These are phyloP conservation scores for Ilex aquifolium DNA, from an alignment of 257 asterid genomes.

Conservation along the genomic window DNA sequence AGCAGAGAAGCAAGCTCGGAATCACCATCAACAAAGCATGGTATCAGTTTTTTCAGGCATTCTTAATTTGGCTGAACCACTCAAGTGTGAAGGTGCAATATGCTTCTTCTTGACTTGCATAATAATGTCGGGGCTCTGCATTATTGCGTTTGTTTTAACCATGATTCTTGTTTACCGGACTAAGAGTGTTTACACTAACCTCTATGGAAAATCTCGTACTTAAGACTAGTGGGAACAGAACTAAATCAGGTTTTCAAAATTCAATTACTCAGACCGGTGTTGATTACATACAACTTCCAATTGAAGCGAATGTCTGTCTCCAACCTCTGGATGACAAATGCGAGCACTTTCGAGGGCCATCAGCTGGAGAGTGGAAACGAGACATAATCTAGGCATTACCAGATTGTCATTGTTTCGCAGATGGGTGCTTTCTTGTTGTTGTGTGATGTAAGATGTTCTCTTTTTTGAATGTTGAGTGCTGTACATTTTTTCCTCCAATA, in stretches of 20 bases:
- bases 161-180: conserved; percentile 77
- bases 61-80: conserved; percentile 39
- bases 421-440: too few relatives aligned
- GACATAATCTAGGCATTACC: too few relatives aligned
- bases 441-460: too few relatives aligned
- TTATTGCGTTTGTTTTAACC: conserved; percentile 55
- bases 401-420: too few relatives aligned
- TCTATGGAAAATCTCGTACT: conserved; percentile 51
- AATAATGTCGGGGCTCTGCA: conserved; percentile 77
- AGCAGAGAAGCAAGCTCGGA: conserved; percentile 54
- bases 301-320: too few relatives aligned
- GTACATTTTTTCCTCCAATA: too few relatives aligned
- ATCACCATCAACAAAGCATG: conserved; percentile 19
- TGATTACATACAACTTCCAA: too few relatives aligned
- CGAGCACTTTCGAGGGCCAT: too few relatives aligned
- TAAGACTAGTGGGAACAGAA: not conserved
- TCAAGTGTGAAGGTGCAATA: conserved; percentile 62
- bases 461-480: too few relatives aligned
- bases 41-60: conserved; percentile 38
- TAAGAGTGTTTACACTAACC: conserved; percentile 52
- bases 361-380: too few relatives aligned
- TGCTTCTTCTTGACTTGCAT: conserved; percentile 75
- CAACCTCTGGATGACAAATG: too few relatives aligned
- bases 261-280: too few relatives aligned
- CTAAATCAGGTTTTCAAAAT: not conserved